A percentile compares a stretch with the other conserved stretches of the same genome.
Evolutionary conservation across 2,329 filamentous ascomycete genomes (phyloP).

Genomic region (Fusarium xyrophilum): DNA sequence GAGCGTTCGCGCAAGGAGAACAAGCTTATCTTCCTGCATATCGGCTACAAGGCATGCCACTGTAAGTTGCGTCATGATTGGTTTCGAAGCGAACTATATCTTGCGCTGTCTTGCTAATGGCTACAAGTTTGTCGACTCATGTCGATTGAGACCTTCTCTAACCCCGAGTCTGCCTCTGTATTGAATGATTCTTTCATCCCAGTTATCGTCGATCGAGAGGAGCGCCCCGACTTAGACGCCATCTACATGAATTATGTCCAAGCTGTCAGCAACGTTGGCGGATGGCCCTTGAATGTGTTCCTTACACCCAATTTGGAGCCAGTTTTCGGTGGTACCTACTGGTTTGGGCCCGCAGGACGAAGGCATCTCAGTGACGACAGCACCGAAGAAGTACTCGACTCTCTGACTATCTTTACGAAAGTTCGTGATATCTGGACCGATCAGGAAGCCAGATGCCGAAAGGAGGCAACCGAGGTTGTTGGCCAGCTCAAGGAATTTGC

Average conservation of each 20-base stretch:
- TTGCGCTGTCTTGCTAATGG: conserved; percentile 26
- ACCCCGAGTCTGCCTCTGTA: conserved; percentile 78
- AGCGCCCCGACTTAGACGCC: conserved; percentile 90
- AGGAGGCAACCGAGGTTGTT: conserved; percentile 83
- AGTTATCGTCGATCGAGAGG: conserved; percentile 91
- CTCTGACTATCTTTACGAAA: conserved; percentile 83
- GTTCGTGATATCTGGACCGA: conserved; percentile 78
- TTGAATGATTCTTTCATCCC: conserved; percentile 90
- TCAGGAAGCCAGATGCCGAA: conserved; percentile 81
- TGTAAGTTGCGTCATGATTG: conserved; percentile 63
- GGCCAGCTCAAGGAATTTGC: conserved; percentile 85
- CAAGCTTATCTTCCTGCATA: conserved; percentile 89
- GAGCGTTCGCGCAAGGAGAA: conserved; percentile 80
- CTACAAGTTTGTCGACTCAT: conserved; percentile 82
- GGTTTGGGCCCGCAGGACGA: conserved; percentile 76
- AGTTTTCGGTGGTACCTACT: conserved; percentile 96
- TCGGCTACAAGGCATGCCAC: conserved; percentile 95
- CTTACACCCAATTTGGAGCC: conserved; percentile 91
- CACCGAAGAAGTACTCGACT: conserved; percentile 72
- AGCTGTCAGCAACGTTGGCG: conserved; percentile 86
- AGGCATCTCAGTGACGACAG: conserved; percentile 47
- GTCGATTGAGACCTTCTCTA: conserved; percentile 89
- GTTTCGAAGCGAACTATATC: neutral
- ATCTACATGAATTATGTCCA: conserved; percentile 99
- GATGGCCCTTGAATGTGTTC: conserved; percentile 97